Evolutionary conservation across 441 rosid genomes (phyloP), one percentile per base, ranked within the genome.

Genomic region (Gossypium schwendimanii): DNA sequence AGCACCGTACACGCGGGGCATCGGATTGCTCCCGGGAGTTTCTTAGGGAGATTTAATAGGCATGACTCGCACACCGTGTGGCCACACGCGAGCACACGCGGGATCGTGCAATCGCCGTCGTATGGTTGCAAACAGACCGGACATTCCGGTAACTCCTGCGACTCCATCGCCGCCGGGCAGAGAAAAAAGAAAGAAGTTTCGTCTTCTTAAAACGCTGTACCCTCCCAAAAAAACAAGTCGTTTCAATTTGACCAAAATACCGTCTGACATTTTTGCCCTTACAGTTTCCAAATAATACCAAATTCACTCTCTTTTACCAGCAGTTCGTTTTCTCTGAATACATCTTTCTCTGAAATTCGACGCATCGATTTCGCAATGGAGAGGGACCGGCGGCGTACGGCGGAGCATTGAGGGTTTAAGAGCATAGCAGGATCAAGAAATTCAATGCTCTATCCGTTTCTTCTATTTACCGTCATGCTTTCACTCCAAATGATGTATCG

Each of bases 1-100:
- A 94, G 88, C 28, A 88, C 96, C 21, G 88, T 88, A 75, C 97
- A 94, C 12, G 91, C 92, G 2, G 96, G 98, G 75, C 97, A 94
- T 23, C 97, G 94, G 77, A 92, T 85, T 15, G 96, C 88, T 15
- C 54, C 75, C 1, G 90, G 87, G 68, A 80, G 86, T 73, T 81
- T 87, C 68, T 88, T 85, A 2, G 97, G 97, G 5, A 94, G 81
- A 45, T 66, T 83, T 7, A 49, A 62, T 8, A 94, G 84, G 67
- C 98, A 94, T 17, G 82, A 62, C 81, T 94, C 89, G 86, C 97
- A 94, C 58, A 84, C 80, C 20, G 93, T 78, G 80, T 94, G 98
- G 2, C 98, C 97, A 71, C 96, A 94, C 1, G 88, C 6, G 31
- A 94, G 95, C 33, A 94, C 97, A 23, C 97, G 94, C 0, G 98